A percentile compares a stretch with the other conserved stretches of the same genome.
Evolutionary conservation across 2,329 filamentous ascomycete species (phyloP).

Genomic region (Rhynchosporium graminicola): DNA sequence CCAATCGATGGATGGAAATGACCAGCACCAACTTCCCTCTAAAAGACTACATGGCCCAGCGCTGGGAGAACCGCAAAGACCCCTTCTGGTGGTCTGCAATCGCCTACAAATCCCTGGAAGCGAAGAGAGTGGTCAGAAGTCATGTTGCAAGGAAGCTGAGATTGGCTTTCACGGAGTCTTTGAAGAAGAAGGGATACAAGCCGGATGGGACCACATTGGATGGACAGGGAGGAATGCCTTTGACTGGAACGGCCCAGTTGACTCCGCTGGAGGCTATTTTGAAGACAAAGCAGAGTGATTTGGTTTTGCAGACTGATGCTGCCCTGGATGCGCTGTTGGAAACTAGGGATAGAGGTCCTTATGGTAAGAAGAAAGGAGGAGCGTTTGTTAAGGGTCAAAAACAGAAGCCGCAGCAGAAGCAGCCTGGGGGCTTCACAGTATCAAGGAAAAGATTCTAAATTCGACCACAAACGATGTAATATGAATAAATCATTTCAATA

Average conservation of each 20-base stretch:
- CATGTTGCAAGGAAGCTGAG: conserved; percentile 47
- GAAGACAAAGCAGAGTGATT: conserved; percentile 29
- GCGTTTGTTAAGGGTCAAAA: background rate
- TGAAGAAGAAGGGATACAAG: conserved; percentile 50
- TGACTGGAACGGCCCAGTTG: conserved; percentile 45
- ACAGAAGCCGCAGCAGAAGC: background rate
- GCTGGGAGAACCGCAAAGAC: conserved; percentile 39
- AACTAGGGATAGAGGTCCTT: background rate
- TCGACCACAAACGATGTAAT: background rate
- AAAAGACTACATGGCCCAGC: background rate
- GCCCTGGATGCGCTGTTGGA: conserved; percentile 21
- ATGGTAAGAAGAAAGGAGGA: background rate
- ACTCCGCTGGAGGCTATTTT: conserved; percentile 29
- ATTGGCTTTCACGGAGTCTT: conserved; percentile 47
- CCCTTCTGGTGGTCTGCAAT: conserved; percentile 51
- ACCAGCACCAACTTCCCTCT: background rate
- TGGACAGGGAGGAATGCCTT: conserved; percentile 34
- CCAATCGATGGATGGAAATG: conserved; percentile 2
- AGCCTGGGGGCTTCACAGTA: background rate
- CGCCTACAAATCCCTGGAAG: conserved; percentile 34
- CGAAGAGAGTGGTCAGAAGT: conserved; percentile 50
- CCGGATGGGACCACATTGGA: conserved; percentile 32
- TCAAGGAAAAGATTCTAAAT: conserved; percentile 1
- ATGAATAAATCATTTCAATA: background rate
- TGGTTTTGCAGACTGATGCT: conserved; percentile 36